Evolutionary conservation across 108 stramenopile genomes (phyloP).

Genomic region (Stephanodiscus minutulus): DNA sequence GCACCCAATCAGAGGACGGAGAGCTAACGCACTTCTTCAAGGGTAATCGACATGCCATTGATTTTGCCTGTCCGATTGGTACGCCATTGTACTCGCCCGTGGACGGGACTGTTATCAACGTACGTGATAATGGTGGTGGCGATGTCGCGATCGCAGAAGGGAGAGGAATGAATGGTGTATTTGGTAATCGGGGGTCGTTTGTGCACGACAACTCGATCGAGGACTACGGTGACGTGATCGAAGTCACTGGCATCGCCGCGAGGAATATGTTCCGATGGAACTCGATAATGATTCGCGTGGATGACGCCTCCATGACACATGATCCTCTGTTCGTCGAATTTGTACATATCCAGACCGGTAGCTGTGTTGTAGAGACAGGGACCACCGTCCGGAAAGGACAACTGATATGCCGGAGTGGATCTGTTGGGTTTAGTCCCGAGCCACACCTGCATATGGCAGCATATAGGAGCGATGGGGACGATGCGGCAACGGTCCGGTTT

Average conservation of each 20-base stretch:
- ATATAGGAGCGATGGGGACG: constrained; percentile 57
- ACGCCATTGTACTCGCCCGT: constrained; percentile 77
- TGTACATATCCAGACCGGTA: constrained; percentile 75
- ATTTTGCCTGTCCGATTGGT: constrained; percentile 84
- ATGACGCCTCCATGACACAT: no score
- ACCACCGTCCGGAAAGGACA: constrained; percentile 69
- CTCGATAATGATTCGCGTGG: constrained; percentile 66
- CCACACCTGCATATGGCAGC: constrained; percentile 86
- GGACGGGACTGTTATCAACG: constrained; percentile 67
- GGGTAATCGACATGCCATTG: constrained; percentile 84
- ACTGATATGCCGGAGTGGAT: constrained; percentile 71
- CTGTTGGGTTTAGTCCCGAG: constrained; percentile 81
- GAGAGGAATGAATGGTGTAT: no score
- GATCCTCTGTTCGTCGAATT: constrained; percentile 80
- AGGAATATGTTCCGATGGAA: constrained; percentile 87
- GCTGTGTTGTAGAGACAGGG: constrained; percentile 63
- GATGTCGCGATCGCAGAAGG: background rate
- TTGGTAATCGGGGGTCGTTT: no score
- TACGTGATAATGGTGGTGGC: constrained; percentile 39
- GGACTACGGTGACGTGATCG: constrained; percentile 21
- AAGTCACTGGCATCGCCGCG: constrained; percentile 81
- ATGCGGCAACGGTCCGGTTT: constrained; percentile 70
- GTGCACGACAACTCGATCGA: constrained; percentile 5
- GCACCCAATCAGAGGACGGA: constrained; percentile 84
- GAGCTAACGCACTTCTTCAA: constrained; percentile 86